Evolutionary conservation across 2,329 filamentous ascomycete species (phyloP).

Genomic region (Fusarium sp.): DNA sequence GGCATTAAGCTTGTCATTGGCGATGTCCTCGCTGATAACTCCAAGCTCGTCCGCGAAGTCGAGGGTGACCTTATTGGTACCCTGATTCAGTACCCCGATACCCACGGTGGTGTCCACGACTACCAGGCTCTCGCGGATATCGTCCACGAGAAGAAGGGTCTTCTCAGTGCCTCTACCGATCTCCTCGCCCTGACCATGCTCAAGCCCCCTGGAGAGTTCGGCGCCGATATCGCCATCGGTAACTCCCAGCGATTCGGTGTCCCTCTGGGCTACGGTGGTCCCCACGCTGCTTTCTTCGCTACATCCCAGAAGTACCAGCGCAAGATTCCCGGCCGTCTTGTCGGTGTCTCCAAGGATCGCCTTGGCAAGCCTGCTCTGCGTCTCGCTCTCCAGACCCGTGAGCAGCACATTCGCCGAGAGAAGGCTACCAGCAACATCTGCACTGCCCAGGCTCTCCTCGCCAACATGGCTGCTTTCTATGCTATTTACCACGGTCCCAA

Average conservation of each 20-base stretch:
- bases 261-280: conserved; percentile 90
- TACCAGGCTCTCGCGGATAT: conserved; percentile 79
- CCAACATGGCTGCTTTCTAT: conserved; percentile 96
- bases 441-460: conserved; percentile 91
- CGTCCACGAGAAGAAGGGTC: conserved; percentile 82
- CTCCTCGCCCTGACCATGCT: conserved; percentile 88
- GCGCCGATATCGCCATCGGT: conserved; percentile 94
- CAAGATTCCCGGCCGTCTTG: conserved; percentile 90
- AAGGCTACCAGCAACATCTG: conserved; percentile 98
- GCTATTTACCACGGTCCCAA: conserved; percentile 92
- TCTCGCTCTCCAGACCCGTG: conserved; percentile 89
- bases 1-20: conserved; percentile 82
- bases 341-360: conserved; percentile 91
- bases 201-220: conserved; percentile 92
- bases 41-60: conserved; percentile 77
- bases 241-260: conserved; percentile 93
- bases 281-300: conserved; percentile 95
- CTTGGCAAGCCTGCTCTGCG: conserved; percentile 71
- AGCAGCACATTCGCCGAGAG: conserved; percentile 95
- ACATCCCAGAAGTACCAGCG: conserved; percentile 84
- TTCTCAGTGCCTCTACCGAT: conserved; percentile 90
- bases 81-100: conserved; percentile 93
- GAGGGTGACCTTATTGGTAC: conserved; percentile 89
- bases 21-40: conserved; percentile 76
- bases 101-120: conserved; percentile 83